Base-by-base conservation (phyloP, 2,329 filamentous ascomycete species). In the Rhynchosporium graminicola region DNA sequence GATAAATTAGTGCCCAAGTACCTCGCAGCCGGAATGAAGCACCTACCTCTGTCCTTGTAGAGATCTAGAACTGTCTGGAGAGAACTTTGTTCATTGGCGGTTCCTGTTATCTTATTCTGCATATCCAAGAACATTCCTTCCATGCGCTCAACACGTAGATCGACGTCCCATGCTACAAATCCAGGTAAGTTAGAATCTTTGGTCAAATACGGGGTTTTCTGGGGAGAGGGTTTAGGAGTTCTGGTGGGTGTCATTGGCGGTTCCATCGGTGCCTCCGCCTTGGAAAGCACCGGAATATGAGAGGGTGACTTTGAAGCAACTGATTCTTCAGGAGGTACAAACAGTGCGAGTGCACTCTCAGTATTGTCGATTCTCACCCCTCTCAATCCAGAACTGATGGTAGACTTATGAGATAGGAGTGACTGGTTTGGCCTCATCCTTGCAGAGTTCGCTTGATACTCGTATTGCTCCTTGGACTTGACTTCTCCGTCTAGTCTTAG, bases 161-260 rank as follows among this genome's bases (percentile, higher is more conserved):
- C 88, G 68, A 92, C 86, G 74, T 97, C 92, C 83, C 89, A 94
- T 71, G 84, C 89, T 91, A 83, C 67, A 76, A 80, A 84, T 40
- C 74, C 76, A 70, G 79, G 82, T 68, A 83, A 78, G 82, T 91
- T 88, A 87, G 92, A 91, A 80, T 87, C 79, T 79, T 87, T 89
- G 68, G 83, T 88, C 71, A 94, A 80, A 79, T 83, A 93, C 1
- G 74, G 71, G 13, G 74, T 75, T 67, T 83, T 82, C 54, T 73
- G 73, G 68, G 74, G 66, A 63, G 73, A 72, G 63, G 71, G 67
- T 63, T 68, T 74, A 42, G 68, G 76, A 63, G 79, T 80, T 71
- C 78, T 81, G 68, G 69, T 70, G 46, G 79, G 76, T 67, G 79
- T 69, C 12, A 62, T 60, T 58, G 68, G 69, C 63, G 65, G 63